These are phyloP conservation scores for Metschnikowia rubicola DNA, from an alignment of 805 yeast genomes.

Conservation along the genomic window DNA sequence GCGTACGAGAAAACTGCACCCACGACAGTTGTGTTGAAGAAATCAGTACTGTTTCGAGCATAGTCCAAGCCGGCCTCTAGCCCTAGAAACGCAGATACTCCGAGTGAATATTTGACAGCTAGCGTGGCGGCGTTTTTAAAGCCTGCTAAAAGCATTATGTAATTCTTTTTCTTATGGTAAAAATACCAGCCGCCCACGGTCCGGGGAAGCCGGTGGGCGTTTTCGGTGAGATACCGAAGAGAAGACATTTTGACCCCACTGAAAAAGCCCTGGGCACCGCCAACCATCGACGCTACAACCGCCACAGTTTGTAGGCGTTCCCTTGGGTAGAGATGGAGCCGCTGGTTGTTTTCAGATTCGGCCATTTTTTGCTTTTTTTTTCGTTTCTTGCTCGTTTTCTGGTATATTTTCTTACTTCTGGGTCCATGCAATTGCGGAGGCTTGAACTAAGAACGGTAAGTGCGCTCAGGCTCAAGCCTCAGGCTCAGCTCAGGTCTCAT, in stretches of 20 bases:
- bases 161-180: constrained; percentile 80
- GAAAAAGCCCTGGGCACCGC: constrained; percentile 57
- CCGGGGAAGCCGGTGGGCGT: constrained; percentile 75
- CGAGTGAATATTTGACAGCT: constrained; percentile 33
- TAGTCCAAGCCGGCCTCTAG: constrained; percentile 61
- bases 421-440: no score
- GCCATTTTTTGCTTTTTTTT: not conserved
- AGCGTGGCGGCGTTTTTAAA: constrained; percentile 44
- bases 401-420: no score
- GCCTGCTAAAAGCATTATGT: constrained; percentile 61
- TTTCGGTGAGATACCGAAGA: constrained; percentile 66
- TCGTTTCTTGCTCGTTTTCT: not conserved
- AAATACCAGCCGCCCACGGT: constrained; percentile 85
- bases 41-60: constrained; percentile 49
- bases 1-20: constrained; percentile 49
- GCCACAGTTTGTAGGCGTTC: constrained; percentile 45
- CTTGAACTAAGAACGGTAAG: no score
- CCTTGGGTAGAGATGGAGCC: constrained; percentile 50
- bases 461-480: no score
- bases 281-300: constrained; percentile 31
- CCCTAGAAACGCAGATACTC: constrained; percentile 51
- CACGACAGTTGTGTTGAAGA: constrained; percentile 59
- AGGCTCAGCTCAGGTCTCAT: no score
- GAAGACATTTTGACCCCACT: constrained; percentile 56
- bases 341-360: constrained; percentile 20